Percentiles rank a stretch among this genome's conserved stretches.
These are phyloP conservation scores for Colletotrichum sp. DNA, from an alignment of 2,329 filamentous ascomycete genomes.

Conservation along the genomic window DNA sequence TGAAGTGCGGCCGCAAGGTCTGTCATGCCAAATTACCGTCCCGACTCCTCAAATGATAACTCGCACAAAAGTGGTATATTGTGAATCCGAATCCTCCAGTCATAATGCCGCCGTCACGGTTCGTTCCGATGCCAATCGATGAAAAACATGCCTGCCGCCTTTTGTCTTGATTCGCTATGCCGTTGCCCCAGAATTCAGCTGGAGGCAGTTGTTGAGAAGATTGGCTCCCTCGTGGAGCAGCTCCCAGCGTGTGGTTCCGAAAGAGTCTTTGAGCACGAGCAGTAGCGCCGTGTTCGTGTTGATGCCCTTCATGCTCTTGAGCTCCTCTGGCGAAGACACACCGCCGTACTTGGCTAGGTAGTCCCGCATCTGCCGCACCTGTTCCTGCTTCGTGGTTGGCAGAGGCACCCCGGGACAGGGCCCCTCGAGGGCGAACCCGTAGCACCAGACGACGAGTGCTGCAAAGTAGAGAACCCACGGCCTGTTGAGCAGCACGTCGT, in stretches of 20 bases:
- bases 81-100: not conserved
- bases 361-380: conserved; percentile 77
- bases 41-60: not conserved
- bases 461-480: conserved; percentile 97
- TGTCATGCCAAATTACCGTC: not conserved
- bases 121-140: not conserved
- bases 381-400: conserved; percentile 66
- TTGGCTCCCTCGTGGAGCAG: conserved; percentile 85
- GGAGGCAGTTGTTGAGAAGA: conserved; percentile 81
- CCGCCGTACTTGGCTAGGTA: conserved; percentile 77
- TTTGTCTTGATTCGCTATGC: not conserved
- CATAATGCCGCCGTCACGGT: not conserved
- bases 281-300: conserved; percentile 85
- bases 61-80: conserved; percentile 14
- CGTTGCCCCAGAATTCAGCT: conserved; percentile 46
- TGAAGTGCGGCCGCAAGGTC: not conserved
- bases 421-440: conserved; percentile 89
- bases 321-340: conserved; percentile 76
- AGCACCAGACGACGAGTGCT: conserved; percentile 91
- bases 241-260: conserved; percentile 87
- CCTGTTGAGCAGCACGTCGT: conserved; percentile 88
- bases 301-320: conserved; percentile 74
- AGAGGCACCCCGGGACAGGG: conserved; percentile 60
- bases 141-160: not conserved
- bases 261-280: conserved; percentile 81